Evolutionary conservation across 1,139 yeast genomes (phyloP), one percentile per base, ranked within the genome.

Genomic region (Suhomyces wounanorum): DNA sequence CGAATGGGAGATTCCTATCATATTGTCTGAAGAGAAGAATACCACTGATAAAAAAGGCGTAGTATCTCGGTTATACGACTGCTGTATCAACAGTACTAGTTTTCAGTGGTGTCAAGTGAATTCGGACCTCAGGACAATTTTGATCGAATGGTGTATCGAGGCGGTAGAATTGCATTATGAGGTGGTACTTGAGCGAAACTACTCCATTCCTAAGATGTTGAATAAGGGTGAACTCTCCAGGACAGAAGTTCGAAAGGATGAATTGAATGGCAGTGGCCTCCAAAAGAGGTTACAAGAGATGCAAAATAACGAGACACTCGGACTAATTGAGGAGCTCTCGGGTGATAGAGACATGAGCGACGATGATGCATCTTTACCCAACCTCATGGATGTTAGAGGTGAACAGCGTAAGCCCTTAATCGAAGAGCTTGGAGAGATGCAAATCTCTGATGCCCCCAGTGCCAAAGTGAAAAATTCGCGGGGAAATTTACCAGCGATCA

Each of bases 1-100:
- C 59, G 77, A 84, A 60, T 90, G 96, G 96, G 92, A 87, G 54
- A 86, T 90, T 3, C 97, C 97, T 0, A 82, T 90, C 9, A 78
- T 87, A 0, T 81, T 89, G 0, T 83, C 92, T 0, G 70, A 75
- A 0, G 79, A 79, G 49, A 67, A 78, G 51, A 65, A 84, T 16
- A 85, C 79, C 39, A 66, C 56, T 16, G 97, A 91, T 62, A 89
- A 89, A 64, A 84, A 84, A 59, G 96, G 95, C 0, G 70, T 72
- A 9, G 68, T 73, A 16, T 82, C 90, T 35, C 70, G 79, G 38
- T 90, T 89, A 3, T 82, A 83, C 60, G 96, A 90, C 64, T 89
- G 96, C 64, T 84, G 91, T 38, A 79, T 89, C 48, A 82, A 85
- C 62, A 74, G 80, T 16, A 69, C 69, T 13, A 81, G 90, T 53